Percentiles rank a stretch among this genome's conserved stretches.
Conservation (phyloP, 1,284 basidiomycete species). For the Fomes fomentarius region DNA sequence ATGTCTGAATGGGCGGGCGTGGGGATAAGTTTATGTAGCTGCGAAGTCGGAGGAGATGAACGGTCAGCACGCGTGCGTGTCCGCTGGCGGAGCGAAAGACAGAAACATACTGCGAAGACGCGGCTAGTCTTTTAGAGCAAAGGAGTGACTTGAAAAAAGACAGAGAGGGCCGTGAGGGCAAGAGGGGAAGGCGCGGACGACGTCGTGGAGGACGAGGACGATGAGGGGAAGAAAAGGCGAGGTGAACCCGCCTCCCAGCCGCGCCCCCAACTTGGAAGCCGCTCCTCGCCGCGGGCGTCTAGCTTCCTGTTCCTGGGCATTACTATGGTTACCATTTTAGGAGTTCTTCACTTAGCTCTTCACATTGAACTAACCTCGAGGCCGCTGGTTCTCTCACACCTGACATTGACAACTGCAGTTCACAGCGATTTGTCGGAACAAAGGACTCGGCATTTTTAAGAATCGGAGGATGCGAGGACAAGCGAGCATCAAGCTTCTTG, state of each 20-base stretch:
- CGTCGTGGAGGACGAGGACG: conserved; percentile 7
- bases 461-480: too few species aligned
- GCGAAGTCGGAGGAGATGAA: neutral
- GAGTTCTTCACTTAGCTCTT: neutral
- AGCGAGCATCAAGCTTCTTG: too few species aligned
- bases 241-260: conserved; percentile 4
- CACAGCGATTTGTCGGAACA: too few species aligned
- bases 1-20: neutral
- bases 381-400: too few species aligned
- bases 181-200: neutral
- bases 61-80: neutral
- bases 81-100: too few species aligned
- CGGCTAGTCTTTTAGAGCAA: conserved; percentile 1
- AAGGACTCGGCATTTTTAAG: too few species aligned
- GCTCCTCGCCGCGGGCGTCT: neutral
- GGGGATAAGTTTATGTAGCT: neutral
- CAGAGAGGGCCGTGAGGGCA: conserved; percentile 3
- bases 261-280: neutral
- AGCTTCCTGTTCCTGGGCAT: neutral
- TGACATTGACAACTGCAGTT: too few species aligned
- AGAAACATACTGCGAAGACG: neutral
- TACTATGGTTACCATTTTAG: neutral
- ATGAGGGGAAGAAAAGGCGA: neutral
- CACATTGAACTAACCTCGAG: neutral
- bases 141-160: conserved; percentile 15